Evolutionary conservation across 2,329 filamentous ascomycete genomes (phyloP).

Genomic region (Macroventuria anomochaeta): DNA sequence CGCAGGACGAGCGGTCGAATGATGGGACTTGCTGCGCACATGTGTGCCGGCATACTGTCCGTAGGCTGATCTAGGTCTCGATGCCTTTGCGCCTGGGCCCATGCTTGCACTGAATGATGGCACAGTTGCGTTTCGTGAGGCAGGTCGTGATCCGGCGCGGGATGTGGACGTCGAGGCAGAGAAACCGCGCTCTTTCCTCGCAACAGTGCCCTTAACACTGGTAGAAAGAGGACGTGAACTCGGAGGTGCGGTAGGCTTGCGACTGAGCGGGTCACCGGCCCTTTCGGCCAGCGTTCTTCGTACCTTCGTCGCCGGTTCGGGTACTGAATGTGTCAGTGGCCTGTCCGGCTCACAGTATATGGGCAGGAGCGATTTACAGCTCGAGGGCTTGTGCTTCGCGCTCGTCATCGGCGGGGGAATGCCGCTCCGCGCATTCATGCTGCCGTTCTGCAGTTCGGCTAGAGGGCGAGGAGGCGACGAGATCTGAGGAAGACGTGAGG

Average conservation of each 20-base stretch:
- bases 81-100: slow-evolving; percentile 59
- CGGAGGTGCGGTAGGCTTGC: slow-evolving; percentile 51
- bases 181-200: slow-evolving; percentile 48
- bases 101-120: slow-evolving; percentile 61
- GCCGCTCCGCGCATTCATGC: slow-evolving; percentile 60
- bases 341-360: slow-evolving; percentile 15
- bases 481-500: slow-evolving; percentile 34
- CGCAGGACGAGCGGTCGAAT: slow-evolving; percentile 49
- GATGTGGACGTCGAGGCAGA: slow-evolving; percentile 44
- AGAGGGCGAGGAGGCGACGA: slow-evolving; percentile 47
- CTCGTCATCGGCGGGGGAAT: slow-evolving; percentile 56
- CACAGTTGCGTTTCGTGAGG: slow-evolving; percentile 53
- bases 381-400: slow-evolving; percentile 60
- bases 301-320: slow-evolving; percentile 55
- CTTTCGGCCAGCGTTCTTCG: slow-evolving; percentile 59
- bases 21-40: slow-evolving; percentile 58
- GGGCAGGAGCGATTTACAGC: slow-evolving; percentile 47
- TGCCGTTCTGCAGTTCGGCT: slow-evolving; percentile 59
- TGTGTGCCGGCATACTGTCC: slow-evolving; percentile 28
- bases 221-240: slow-evolving; percentile 51
- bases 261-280: slow-evolving; percentile 55
- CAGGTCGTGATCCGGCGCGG: slow-evolving; percentile 51
- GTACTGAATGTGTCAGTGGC: slow-evolving; percentile 44
- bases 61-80: slow-evolving; percentile 59
- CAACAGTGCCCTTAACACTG: slow-evolving; percentile 56